Evolutionary conservation across 2,329 filamentous ascomycete species (phyloP).

Genomic region (Claviceps sp.): DNA sequence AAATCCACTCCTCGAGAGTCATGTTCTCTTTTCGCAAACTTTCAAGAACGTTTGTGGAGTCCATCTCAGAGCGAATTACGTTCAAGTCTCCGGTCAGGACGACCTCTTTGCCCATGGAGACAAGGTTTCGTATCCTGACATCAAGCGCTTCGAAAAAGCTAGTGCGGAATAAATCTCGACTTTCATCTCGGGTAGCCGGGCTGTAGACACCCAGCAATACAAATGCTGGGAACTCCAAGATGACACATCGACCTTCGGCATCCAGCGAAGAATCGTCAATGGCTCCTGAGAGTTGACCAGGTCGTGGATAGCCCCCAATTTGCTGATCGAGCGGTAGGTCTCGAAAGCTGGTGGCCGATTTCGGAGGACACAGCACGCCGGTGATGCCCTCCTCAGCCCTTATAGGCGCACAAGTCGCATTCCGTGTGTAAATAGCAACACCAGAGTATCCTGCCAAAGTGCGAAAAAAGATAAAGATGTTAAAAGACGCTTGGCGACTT

Average conservation of each 20-base stretch:
- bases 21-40: conserved; percentile 56
- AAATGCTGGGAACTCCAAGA: conserved; percentile 89
- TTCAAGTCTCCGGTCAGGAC: conserved; percentile 84
- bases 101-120: conserved; percentile 68
- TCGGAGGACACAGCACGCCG: conserved; percentile 63
- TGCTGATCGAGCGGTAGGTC: conserved; percentile 60
- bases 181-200: conserved; percentile 77
- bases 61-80: conserved; percentile 53
- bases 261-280: conserved; percentile 65
- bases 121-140: conserved; percentile 69
- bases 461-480: not conserved
- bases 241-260: conserved; percentile 79
- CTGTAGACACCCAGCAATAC: conserved; percentile 88
- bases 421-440: conserved; percentile 90
- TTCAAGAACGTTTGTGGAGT: conserved; percentile 64
- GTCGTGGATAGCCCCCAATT: conserved; percentile 78
- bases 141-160: conserved; percentile 73
- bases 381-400: conserved; percentile 89
- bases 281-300: conserved; percentile 47
- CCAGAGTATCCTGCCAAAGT: conserved; percentile 70
- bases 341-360: conserved; percentile 55
- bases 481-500: not conserved
- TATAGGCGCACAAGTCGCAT: conserved; percentile 70
- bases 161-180: conserved; percentile 67
- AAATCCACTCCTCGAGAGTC: conserved; percentile 58